Evolutionary conservation across 352 stramenopile genomes (phyloP).

Genomic region (Globisporangium barbulae): DNA sequence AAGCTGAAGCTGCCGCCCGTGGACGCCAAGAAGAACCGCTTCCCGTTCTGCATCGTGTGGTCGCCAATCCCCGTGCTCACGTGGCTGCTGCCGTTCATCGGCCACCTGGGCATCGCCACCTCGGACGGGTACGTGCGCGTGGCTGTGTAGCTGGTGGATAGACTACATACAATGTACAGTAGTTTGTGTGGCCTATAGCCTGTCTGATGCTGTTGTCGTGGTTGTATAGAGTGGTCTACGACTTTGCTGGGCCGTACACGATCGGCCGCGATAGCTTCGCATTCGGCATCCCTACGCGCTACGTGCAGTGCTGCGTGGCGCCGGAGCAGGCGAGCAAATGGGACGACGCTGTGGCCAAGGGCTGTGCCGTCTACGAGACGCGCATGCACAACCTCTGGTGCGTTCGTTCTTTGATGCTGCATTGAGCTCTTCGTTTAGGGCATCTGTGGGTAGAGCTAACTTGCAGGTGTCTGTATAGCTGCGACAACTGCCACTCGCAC

Average conservation of each 20-base stretch:
- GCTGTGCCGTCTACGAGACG: conserved; percentile 90
- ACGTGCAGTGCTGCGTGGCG: conserved; percentile 74
- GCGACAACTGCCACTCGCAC: conserved; percentile 98
- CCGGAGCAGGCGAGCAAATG: conserved; percentile 63
- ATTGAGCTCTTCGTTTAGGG: not conserved
- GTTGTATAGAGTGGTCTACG: conserved; percentile 84
- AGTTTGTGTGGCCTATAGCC: too few species aligned
- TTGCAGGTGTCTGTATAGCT: conserved; percentile 30
- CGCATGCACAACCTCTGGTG: conserved; percentile 95
- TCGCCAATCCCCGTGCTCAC: conserved; percentile 89
- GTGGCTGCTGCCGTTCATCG: conserved; percentile 95
- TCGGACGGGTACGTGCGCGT: conserved; percentile 54
- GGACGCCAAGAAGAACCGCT: conserved; percentile 47
- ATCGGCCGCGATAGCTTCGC: conserved; percentile 88
- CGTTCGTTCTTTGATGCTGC: not conserved
- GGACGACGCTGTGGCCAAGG: conserved; percentile 88
- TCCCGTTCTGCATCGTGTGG: conserved; percentile 93
- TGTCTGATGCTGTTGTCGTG: not conserved
- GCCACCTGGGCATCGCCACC: conserved; percentile 93
- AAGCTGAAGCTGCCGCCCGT: conserved; percentile 5
- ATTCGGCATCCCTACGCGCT: conserved; percentile 87
- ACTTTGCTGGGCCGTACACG: conserved; percentile 95
- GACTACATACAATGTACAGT: too few species aligned
- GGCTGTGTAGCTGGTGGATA: too few species aligned
- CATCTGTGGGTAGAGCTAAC: not conserved